These are phyloP conservation scores for Globisporangium uncinulatum DNA, from an alignment of 352 stramenopile genomes.

Conservation along the genomic window DNA sequence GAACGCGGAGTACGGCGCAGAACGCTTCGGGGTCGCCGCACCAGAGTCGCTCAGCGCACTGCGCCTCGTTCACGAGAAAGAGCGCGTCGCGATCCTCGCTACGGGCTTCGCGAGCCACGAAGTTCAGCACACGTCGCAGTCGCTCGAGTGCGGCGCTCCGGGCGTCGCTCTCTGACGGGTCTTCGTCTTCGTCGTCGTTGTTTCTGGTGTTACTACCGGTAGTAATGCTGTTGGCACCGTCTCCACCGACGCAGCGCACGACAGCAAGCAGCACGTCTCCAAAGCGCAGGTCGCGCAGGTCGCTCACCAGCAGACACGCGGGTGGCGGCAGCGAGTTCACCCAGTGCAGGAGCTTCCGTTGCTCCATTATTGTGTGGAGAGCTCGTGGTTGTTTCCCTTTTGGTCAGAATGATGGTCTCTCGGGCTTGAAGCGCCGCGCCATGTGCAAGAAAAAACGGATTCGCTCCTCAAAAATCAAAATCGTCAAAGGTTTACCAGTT, in stretches of 20 bases:
- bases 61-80: conserved; percentile 38
- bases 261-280: conserved; percentile 54
- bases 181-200: background rate
- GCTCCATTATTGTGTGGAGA: conserved; percentile 1
- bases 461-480: background rate
- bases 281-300: conserved; percentile 45
- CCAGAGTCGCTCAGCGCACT: conserved; percentile 31
- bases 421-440: background rate
- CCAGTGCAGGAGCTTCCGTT: conserved; percentile 60
- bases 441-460: too few relatives aligned
- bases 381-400: background rate
- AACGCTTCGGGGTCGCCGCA: conserved; percentile 31
- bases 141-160: conserved; percentile 1
- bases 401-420: background rate
- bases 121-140: conserved; percentile 30
- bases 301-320: conserved; percentile 52
- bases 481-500: too few relatives aligned
- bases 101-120: conserved; percentile 33
- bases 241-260: conserved; percentile 21
- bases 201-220: background rate
- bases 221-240: background rate
- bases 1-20: conserved; percentile 35
- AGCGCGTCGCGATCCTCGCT: conserved; percentile 37
- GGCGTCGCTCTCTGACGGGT: too few relatives aligned
- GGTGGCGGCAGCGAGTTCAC: conserved; percentile 64